Conservation (phyloP, 148 eudicot genomes). For the Nepenthes gracilis region DNA sequence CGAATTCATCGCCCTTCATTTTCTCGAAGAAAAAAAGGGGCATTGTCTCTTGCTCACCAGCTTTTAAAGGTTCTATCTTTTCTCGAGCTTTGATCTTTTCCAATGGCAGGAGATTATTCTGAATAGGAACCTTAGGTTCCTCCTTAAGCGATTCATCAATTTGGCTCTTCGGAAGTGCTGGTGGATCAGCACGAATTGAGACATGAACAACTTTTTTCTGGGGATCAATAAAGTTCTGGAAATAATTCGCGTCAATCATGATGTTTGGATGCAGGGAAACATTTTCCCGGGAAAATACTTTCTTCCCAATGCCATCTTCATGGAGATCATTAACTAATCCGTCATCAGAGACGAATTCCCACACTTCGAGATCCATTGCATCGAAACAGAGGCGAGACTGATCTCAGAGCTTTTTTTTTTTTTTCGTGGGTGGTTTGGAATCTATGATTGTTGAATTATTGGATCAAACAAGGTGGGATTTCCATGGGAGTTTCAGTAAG, state of each 20-base stretch:
- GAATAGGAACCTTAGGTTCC: not conserved
- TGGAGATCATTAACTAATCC: slow-evolving; percentile 44
- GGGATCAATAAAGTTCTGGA: slow-evolving; percentile 22
- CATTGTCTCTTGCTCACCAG: slow-evolving; percentile 17
- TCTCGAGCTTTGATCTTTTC: not conserved
- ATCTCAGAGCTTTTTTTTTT: no score
- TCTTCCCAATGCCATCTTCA: slow-evolving; percentile 27
- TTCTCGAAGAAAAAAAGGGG: slow-evolving; percentile 79
- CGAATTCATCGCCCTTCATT: slow-evolving; percentile 65
- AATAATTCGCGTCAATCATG: slow-evolving; percentile 41
- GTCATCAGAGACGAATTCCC: slow-evolving; percentile 63
- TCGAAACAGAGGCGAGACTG: not conserved
- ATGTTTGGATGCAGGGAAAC: slow-evolving; percentile 5
- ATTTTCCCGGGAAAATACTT: slow-evolving; percentile 12
- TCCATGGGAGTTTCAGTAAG: not conserved
- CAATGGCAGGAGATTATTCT: slow-evolving; percentile 1
- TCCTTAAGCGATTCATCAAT: slow-evolving; percentile 2
- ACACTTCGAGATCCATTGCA: slow-evolving; percentile 75
- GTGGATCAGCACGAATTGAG: slow-evolving; percentile 22
- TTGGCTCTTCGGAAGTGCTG: not conserved
- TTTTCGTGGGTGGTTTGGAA: no score
- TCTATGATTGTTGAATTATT: no score
- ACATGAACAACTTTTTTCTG: slow-evolving; percentile 19
- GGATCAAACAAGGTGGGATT: not conserved
- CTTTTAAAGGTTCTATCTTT: not conserved